Conservation (phyloP, 208 protist genomes). For the Acanthamoeba lenticulata region DNA sequence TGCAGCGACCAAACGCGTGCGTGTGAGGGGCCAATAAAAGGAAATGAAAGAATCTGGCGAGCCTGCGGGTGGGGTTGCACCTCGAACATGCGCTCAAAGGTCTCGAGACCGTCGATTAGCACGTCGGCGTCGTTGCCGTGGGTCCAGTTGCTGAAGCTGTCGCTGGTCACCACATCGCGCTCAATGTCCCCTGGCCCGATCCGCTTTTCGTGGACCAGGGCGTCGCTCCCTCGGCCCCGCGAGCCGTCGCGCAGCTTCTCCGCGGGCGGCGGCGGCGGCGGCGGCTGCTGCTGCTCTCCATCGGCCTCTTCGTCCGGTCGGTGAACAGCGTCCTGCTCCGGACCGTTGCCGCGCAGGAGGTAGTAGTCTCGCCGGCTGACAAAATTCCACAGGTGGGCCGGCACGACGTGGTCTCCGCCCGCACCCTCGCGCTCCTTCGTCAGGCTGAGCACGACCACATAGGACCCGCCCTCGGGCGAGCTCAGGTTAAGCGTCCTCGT, state of each 20-base stretch:
- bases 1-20: too few relatives aligned
- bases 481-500: constrained; percentile 74
- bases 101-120: constrained; percentile 83
- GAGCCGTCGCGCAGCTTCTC: too few relatives aligned
- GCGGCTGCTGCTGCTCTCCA: not conserved
- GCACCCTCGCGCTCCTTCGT: constrained; percentile 70
- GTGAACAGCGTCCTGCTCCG: not conserved
- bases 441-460: constrained; percentile 75
- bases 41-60: too few relatives aligned
- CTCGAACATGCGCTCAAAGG: constrained; percentile 82
- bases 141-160: constrained; percentile 70
- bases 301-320: not conserved
- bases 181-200: not conserved
- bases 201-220: not conserved
- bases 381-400: constrained; percentile 23
- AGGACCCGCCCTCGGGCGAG: constrained; percentile 77
- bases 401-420: not conserved
- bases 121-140: constrained; percentile 80
- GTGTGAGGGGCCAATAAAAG: not conserved
- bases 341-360: constrained; percentile 17
- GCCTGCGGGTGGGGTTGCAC: not conserved
- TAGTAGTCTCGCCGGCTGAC: constrained; percentile 40
- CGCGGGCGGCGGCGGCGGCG: too few relatives aligned
- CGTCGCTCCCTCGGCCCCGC: too few relatives aligned
- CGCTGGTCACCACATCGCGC: constrained; percentile 49